Base-by-base conservation (phyloP, 2,329 filamentous ascomycete species). In the Capronia americana region DNA sequence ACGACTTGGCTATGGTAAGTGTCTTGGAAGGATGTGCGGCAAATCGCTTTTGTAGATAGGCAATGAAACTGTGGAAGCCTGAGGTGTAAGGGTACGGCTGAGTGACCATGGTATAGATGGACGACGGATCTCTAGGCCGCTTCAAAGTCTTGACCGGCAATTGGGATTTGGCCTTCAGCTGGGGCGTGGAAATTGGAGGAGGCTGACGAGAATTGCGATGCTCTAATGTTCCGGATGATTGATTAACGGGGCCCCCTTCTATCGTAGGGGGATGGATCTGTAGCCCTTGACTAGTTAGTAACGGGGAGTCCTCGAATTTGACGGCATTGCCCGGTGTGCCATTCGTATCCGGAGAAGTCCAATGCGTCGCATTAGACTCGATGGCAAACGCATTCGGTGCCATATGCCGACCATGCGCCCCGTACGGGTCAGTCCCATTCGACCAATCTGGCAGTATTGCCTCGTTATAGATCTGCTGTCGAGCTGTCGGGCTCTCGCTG, bases 81-180 rank as follows among this genome's bases (percentile, higher is more conserved):
- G 87, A 87, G 0, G 93, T 93, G 75, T 98, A 98, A 10, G 92
- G 89, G 75, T 98, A 97, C 4, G 95, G 93, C 74, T 95, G 90
- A 68, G 91, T 93, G 74, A 99, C 92, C 48, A 88, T 90, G 69
- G 93, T 89, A 77, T 98, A 99, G 63, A 98, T 92, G 57, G 87
- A 86, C 0, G 92, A 93, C 4, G 93, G 90, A 74, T 97, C 92
- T 46, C 85, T 83, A 58, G 84, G 82, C 41, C 84, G 82, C 74
- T 86, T 87, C 12, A 70, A 23, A 17, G 65, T 23, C 71, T 72
- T 73, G 61, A 65, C 59, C 24, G 72, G 74, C 26, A 72, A 59
- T 34, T 72, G 68, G 23, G 69, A 71, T 69, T 77, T 74, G 75
- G 80, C 61, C 78, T 80, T 81, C 58, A 82, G 71, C 55, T 78